Evolutionary conservation across 2,329 filamentous ascomycete species (phyloP), one percentile per base, ranked within the genome.

Genomic region (Waltergamsia citrina): DNA sequence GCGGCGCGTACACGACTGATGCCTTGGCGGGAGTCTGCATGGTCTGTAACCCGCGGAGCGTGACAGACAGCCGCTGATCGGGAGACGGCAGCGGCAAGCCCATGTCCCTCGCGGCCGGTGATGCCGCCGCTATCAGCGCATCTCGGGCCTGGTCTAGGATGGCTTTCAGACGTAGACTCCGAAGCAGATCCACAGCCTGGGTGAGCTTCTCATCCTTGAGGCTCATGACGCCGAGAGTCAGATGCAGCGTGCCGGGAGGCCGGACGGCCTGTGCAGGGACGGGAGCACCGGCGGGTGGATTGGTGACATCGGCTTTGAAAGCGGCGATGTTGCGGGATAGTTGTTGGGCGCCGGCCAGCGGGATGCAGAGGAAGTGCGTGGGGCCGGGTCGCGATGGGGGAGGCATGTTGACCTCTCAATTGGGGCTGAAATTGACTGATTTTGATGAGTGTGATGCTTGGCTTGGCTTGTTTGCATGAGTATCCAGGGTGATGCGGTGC

Each of bases 221-320:
- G 42, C 72, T 81, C 82, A 95, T 88, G 2, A 93, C 83, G 0
- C 87, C 88, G 0, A 95, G 66, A 0, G 88, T 95, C 3, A 94
- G 63, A 56, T 96, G 90, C 31, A 95, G 57, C 2, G 86, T 87
- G 1, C 85, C 84, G 1, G 85, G 58, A 0, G 86, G 86, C 19
- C 87, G 67, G 33, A 94, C 62, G 2, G 86, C 85, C 35, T 70
- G 70, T 21, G 63, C 52, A 0, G 83, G 81, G 8, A 90, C 59
- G 6, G 28, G 14, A 19, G 25, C 9, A 12, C 7, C 11, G 18
- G 9, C 10, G 17, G 28, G 21, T 29, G 20, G 36, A 6, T 20
- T 20, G 25, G 32, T 38, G 22, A 81, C 68, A 41, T 80, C 71
- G 19, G 70, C 58, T 37, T 62, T 67, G 51, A 93, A 88, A 6